Evolutionary conservation across 257 asterid species (phyloP).

Genomic region (Anisodus acutangulus): DNA sequence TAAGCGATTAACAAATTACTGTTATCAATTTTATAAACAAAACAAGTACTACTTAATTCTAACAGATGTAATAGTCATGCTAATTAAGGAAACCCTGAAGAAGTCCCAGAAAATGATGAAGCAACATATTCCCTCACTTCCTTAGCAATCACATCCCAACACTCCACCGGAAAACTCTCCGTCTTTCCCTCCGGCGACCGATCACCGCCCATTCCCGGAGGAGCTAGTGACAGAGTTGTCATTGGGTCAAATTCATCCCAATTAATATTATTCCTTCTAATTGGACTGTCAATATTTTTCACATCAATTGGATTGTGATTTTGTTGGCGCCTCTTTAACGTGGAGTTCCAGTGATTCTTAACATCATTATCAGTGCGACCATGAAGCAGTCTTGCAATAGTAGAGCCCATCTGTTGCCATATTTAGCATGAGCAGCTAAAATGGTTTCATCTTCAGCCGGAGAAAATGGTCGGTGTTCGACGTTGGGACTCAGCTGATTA

Average conservation of each 20-base stretch:
- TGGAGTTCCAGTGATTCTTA: slow-evolving; percentile 39
- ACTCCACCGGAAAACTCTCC: slow-evolving; percentile 49
- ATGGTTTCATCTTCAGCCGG: slow-evolving; percentile 49
- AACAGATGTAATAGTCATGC: too few species aligned
- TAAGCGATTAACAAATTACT: too few species aligned
- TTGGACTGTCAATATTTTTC: too few species aligned
- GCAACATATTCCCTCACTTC: slow-evolving; percentile 73
- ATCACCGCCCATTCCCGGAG: slow-evolving; percentile 50
- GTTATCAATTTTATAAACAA: too few species aligned
- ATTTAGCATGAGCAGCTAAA: slow-evolving; percentile 48
- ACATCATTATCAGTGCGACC: slow-evolving; percentile 63
- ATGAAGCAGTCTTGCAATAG: slow-evolving; percentile 51
- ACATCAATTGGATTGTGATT: too few species aligned
- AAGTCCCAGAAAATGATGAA: slow-evolving; percentile 53
- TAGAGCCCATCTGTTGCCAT: slow-evolving; percentile 62
- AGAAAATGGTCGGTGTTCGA: slow-evolving; percentile 52
- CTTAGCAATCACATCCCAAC: slow-evolving; percentile 69
- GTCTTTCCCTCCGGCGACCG: too few species aligned
- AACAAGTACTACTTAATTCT: too few species aligned
- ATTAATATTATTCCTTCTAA: too few species aligned
- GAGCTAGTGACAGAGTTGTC: slow-evolving; percentile 70
- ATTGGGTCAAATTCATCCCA: slow-evolving; percentile 57
- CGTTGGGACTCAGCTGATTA: slow-evolving; percentile 35
- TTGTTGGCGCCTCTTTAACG: slow-evolving; percentile 25
- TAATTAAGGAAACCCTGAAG: slow-evolving; percentile 53